Evolutionary conservation across 2,329 filamentous ascomycete species (phyloP), one percentile per base, ranked within the genome.

Genomic region (Cercospora janseana): DNA sequence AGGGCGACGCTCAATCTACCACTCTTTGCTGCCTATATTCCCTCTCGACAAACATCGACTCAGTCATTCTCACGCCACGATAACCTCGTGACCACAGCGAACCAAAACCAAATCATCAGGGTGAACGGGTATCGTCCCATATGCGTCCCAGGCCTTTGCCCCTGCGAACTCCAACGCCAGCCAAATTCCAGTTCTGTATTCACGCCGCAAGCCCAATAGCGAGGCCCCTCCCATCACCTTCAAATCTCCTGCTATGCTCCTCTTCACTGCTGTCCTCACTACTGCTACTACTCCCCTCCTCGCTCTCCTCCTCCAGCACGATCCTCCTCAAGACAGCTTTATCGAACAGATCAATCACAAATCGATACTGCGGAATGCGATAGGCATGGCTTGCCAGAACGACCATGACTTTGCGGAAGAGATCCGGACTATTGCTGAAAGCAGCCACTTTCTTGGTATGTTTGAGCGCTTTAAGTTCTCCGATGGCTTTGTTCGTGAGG

Each of bases 291-390:
- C 20, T 35, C 3, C 43, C 49, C 7, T 72, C 72, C 15, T 21
- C 15, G 2, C 18, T 21, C 4, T 87, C 86, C 61, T 88, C 86
- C 44, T 87, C 84, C 51, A 95, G 83, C 9, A 98, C 87, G 53
- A 96, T 87, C 58, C 82, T 81, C 56, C 90, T 79, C 70, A 97
- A 78, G 34, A 97, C 88, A 52, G 81, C 85, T 70, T 92, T 93
- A 64, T 97, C 92, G 63, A 98, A 98, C 16, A 98, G 73, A 66
- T 97, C 93, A 52, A 97, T 84, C 27, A 95, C 87, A 71, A 95
- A 91, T 37, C 92, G 85, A 55, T 92, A 86, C 21, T 94, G 87
- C 1, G 85, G 86, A 2, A 98, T 78, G 16, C 90, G 82, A 70
- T 93, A 97, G 66, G 94, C 89, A 62, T 95, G 92, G 59, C 82